These are phyloP conservation scores for Tulasnella sp. DNA, from an alignment of 768 basidiomycete species.

Conservation along the genomic window DNA sequence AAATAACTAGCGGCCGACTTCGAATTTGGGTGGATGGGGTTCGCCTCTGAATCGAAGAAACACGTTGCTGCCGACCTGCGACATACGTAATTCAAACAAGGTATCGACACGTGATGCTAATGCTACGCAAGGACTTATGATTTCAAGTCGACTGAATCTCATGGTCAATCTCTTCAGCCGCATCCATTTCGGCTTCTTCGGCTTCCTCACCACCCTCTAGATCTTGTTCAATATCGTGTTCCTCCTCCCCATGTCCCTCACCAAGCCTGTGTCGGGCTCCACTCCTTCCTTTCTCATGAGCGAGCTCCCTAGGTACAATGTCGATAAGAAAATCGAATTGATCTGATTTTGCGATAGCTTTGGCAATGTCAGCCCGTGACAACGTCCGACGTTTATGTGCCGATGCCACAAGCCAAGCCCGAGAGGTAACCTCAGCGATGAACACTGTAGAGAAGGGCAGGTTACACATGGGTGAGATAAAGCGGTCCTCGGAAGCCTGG, in stretches of 20 bases:
- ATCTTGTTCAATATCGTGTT: neutral
- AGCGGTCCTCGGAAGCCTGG: neutral
- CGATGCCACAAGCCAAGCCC: conserved; percentile 92
- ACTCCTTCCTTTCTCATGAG: conserved; percentile 4
- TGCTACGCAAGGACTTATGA: neutral
- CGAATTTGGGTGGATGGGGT: neutral
- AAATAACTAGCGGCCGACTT: neutral
- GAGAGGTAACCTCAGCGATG: conserved; percentile 91
- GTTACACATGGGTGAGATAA: neutral
- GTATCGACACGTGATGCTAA: neutral
- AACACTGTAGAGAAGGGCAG: conserved; percentile 53
- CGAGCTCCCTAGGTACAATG: conserved; percentile 82
- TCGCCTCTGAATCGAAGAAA: neutral
- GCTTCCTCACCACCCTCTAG: neutral
- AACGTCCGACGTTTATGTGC: conserved; percentile 94
- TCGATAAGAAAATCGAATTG: conserved; percentile 98
- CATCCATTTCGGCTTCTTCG: neutral
- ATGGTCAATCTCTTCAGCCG: neutral
- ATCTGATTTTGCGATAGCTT: conserved; percentile 85
- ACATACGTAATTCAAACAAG: neutral
- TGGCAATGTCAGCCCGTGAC: conserved; percentile 86
- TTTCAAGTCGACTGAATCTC: neutral
- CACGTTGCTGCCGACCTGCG: neutral
- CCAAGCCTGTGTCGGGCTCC: neutral
- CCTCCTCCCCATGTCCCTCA: neutral